Conservation (phyloP, 2,329 filamentous ascomycete genomes). For the Arthrobotrys entomopaga region DNA sequence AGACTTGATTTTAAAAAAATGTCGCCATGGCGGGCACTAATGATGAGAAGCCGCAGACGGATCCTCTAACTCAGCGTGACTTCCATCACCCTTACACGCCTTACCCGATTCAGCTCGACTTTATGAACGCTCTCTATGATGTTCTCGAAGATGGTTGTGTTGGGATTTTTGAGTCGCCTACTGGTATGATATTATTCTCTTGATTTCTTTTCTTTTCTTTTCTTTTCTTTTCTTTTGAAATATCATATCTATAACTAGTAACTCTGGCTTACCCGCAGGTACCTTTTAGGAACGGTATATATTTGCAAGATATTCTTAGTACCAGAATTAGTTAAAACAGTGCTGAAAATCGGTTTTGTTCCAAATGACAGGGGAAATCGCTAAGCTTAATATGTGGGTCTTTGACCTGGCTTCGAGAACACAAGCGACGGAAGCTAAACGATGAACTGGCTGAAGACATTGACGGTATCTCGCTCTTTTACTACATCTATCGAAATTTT, state of each 20-base stretch:
- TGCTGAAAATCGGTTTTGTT: conserved; percentile 6
- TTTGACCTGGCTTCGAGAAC: conserved; percentile 87
- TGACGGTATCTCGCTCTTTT: conserved; percentile 33
- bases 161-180: conserved; percentile 92
- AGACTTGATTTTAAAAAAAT: no score
- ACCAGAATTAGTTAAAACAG: conserved; percentile 4
- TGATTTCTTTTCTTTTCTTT: conserved; percentile 59
- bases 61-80: conserved; percentile 62
- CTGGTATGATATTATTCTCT: conserved; percentile 68
- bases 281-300: conserved; percentile 31
- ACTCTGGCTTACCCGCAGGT: not conserved
- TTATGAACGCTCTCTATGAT: conserved; percentile 84
- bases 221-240: no score
- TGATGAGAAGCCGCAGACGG: not conserved
- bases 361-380: conserved; percentile 77
- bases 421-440: conserved; percentile 67
- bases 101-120: conserved; percentile 85
- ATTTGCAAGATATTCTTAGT: no score
- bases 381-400: conserved; percentile 89
- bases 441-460: conserved; percentile 23
- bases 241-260: not conserved
- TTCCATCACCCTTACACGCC: conserved; percentile 90
- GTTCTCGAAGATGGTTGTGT: conserved; percentile 82
- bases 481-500: not conserved
- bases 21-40: not conserved